Conservation (phyloP, 495 filamentous ascomycete genomes). For the Neurospora pannonica region DNA sequence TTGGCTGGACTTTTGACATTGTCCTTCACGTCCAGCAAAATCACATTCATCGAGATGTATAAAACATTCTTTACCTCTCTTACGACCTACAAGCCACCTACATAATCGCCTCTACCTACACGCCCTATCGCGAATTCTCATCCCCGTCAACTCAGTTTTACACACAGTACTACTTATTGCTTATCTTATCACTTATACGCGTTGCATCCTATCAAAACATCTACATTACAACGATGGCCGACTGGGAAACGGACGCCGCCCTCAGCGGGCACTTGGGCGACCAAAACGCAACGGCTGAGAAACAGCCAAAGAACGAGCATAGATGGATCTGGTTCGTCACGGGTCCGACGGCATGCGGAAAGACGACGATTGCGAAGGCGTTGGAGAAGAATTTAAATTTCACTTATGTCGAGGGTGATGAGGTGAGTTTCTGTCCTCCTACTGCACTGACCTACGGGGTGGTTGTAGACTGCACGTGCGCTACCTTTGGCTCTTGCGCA, state of each 20-base stretch:
- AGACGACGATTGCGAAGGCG: constrained; percentile 22
- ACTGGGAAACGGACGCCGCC: background rate
- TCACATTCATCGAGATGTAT: background rate
- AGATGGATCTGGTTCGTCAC: constrained; percentile 25
- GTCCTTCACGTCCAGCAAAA: too few species aligned
- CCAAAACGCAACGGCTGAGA: background rate
- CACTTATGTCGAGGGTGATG: constrained; percentile 38
- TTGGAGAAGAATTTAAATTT: constrained; percentile 18
- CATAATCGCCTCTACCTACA: background rate
- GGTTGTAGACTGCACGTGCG: background rate
- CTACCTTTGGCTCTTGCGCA: background rate
- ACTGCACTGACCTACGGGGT: background rate
- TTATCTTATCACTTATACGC: background rate
- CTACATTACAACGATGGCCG: background rate
- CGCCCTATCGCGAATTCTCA: background rate
- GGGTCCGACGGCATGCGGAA: constrained; percentile 23
- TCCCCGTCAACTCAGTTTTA: background rate
- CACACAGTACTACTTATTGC: background rate
- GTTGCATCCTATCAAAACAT: background rate
- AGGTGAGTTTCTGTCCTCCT: constrained; percentile 25
- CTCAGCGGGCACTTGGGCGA: background rate
- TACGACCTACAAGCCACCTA: background rate
- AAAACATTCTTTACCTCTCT: background rate
- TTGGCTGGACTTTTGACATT: background rate
- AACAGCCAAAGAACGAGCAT: background rate